Evolutionary conservation across 2,329 filamentous ascomycete species (phyloP).

Genomic region (Colletotrichum endophyticum): DNA sequence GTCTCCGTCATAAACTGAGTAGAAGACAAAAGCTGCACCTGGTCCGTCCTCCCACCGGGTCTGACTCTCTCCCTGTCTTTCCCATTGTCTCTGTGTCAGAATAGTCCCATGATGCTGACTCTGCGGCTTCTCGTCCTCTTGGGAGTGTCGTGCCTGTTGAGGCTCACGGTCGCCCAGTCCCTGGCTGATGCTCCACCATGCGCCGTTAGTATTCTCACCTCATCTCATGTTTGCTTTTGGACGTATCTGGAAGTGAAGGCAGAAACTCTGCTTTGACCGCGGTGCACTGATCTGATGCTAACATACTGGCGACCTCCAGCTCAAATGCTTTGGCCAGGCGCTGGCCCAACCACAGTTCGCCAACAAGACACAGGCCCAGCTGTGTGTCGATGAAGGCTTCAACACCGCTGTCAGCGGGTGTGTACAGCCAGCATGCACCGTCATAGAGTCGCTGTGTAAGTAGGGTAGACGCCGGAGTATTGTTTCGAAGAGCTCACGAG

Average conservation of each 20-base stretch:
- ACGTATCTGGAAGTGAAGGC: background rate
- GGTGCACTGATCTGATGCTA: background rate
- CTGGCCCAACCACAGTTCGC: background rate
- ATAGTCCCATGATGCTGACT: background rate
- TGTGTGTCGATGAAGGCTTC: slow-evolving; percentile 2
- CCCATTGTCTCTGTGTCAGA: background rate
- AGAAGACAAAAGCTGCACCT: background rate
- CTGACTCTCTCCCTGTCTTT: background rate
- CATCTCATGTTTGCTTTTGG: background rate
- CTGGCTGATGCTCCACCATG: background rate
- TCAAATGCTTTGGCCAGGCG: background rate
- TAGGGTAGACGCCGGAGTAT: background rate
- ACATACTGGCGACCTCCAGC: background rate
- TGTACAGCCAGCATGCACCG: background rate
- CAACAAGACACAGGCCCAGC: background rate
- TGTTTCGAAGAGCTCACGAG: background rate
- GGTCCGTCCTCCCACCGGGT: background rate
- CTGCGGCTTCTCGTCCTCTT: background rate
- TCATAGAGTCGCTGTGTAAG: background rate
- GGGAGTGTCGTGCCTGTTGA: background rate
- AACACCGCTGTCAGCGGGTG: background rate
- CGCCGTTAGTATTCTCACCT: background rate
- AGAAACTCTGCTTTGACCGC: background rate
- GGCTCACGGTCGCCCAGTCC: background rate
- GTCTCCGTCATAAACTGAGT: background rate